Conservation (phyloP, 345 rosid species). For the Camelina neglecta region DNA sequence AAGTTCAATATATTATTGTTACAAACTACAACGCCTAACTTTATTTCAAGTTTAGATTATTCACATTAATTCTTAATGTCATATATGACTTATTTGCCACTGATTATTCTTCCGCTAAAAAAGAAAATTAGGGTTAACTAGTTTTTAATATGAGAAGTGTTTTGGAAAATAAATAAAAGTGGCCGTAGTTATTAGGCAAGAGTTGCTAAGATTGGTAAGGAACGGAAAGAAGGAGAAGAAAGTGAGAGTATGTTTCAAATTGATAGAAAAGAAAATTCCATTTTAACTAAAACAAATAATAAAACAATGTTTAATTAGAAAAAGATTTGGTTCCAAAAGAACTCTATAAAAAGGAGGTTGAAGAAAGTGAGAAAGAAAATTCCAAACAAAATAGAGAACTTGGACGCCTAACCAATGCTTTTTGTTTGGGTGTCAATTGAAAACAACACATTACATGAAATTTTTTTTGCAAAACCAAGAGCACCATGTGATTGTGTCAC, state of each 20-base stretch:
- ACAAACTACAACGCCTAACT: conserved; percentile 16
- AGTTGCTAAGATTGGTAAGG: conserved; percentile 23
- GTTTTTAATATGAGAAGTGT: conserved; percentile 10
- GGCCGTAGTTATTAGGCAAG: conserved; percentile 39
- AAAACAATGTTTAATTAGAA: neutral
- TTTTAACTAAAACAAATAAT: conserved; percentile 21
- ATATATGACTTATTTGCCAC: neutral
- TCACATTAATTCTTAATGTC: neutral
- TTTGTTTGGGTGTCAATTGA: conserved; percentile 32
- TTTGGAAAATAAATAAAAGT: conserved; percentile 26
- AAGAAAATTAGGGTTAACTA: too few species aligned
- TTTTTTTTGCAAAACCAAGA: conserved; percentile 3
- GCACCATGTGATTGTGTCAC: conserved; percentile 27
- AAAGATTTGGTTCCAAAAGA: conserved; percentile 33
- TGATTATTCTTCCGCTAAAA: neutral
- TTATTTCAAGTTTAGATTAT: neutral
- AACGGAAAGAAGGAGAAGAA: conserved; percentile 4
- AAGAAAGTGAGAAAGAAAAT: conserved; percentile 29
- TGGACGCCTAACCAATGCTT: conserved; percentile 50
- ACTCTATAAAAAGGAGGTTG: conserved; percentile 33
- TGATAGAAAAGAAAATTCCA: conserved; percentile 2
- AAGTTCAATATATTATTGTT: conserved; percentile 6
- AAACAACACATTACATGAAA: conserved; percentile 24
- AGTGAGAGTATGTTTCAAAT: conserved; percentile 26
- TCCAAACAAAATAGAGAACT: conserved; percentile 42